Evolutionary conservation across 1,284 basidiomycete genomes (phyloP).

Genomic region (Amylostereum areolatum): DNA sequence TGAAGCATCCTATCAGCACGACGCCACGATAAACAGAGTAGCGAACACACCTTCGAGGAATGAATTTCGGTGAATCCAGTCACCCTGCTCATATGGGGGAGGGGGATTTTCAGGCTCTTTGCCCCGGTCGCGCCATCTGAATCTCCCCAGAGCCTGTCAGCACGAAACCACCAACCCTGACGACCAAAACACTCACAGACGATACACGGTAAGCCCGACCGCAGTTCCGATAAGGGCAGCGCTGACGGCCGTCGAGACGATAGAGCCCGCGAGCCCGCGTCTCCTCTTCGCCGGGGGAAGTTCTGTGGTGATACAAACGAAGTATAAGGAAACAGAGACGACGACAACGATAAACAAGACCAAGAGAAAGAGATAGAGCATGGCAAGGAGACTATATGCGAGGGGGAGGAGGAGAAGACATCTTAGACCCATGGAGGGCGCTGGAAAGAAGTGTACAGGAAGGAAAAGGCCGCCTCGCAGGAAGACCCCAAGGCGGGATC

Average conservation of each 20-base stretch:
- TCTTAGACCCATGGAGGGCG: constrained; percentile 9
- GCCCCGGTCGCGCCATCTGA: constrained; percentile 64
- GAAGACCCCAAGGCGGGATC: not conserved
- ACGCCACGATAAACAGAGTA: not conserved
- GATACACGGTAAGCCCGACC: constrained; percentile 76
- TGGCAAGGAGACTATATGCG: constrained; percentile 7
- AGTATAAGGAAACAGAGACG: constrained; percentile 20
- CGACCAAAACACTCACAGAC: constrained; percentile 49
- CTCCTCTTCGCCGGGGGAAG: constrained; percentile 53
- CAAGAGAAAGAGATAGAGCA: constrained; percentile 4
- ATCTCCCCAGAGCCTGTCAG: constrained; percentile 1
- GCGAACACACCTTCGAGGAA: not conserved
- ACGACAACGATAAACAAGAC: constrained; percentile 17
- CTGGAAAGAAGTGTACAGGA: constrained; percentile 9
- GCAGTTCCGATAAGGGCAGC: constrained; percentile 78
- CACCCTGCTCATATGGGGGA: constrained; percentile 59
- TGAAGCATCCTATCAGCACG: constrained; percentile 8
- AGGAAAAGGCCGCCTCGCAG: too few relatives aligned
- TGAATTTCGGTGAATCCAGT: constrained; percentile 35
- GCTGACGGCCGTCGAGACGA: constrained; percentile 73
- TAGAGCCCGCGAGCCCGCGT: constrained; percentile 66
- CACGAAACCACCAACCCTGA: constrained; percentile 6
- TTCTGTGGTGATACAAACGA: constrained; percentile 22
- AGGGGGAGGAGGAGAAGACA: constrained; percentile 6
- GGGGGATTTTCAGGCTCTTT: constrained; percentile 45